These are phyloP conservation scores for Veloboletus limbatus DNA, from an alignment of 1,284 basidiomycete genomes.

Conservation along the genomic window DNA sequence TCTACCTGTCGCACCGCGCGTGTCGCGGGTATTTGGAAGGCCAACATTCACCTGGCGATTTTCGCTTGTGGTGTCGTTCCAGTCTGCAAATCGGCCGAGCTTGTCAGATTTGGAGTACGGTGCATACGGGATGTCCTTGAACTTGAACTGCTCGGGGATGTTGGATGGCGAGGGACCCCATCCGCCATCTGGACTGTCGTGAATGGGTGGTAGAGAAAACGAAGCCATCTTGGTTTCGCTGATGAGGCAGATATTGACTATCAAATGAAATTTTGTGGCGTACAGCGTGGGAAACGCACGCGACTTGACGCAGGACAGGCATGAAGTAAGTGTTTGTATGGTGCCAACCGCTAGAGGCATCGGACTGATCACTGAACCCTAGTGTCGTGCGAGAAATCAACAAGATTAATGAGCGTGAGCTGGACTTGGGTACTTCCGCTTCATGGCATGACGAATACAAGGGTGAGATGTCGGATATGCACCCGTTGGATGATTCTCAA, in stretches of 20 bases:
- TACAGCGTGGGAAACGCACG: constrained; percentile 45
- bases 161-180: constrained; percentile 80
- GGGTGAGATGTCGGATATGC: constrained; percentile 41
- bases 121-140: constrained; percentile 92
- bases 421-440: constrained; percentile 74
- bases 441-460: constrained; percentile 99
- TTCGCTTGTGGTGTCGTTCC: constrained; percentile 79
- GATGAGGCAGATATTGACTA: constrained; percentile 13
- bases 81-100: constrained; percentile 96
- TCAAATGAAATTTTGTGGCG: constrained; percentile 21
- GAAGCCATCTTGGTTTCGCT: constrained; percentile 53
- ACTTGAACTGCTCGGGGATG: constrained; percentile 76
- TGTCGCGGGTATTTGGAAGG: constrained; percentile 44
- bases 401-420: constrained; percentile 88
- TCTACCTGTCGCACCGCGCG: constrained; percentile 49
- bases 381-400: constrained; percentile 93
- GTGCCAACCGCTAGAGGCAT: not conserved
- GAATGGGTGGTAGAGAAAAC: constrained; percentile 73
- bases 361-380: constrained; percentile 17
- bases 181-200: constrained; percentile 79
- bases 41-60: constrained; percentile 58
- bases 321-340: constrained; percentile 65
- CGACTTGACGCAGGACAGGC: constrained; percentile 26
- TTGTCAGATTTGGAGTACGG: constrained; percentile 99
- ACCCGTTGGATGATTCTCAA: constrained; percentile 1